phyloP scores from a whole-genome alignment of 768 basidiomycete genomes.

The Amanita subjunquillea region DNA sequence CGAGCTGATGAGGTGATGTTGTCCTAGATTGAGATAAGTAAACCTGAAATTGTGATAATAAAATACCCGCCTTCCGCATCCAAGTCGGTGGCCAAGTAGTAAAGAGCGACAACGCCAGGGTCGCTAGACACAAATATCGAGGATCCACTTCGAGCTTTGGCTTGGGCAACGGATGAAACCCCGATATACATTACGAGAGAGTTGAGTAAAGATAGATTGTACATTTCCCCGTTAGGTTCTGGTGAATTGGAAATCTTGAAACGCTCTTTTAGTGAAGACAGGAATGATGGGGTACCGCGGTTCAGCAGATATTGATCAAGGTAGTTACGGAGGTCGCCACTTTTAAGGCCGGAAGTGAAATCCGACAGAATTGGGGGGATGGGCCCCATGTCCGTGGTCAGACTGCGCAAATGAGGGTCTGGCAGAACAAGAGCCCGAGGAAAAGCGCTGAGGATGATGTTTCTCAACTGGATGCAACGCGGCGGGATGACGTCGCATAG shows the following conservation, averaged over 20 bases:
- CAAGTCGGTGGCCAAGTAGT: constrained; percentile 73
- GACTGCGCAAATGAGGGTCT: constrained; percentile 75
- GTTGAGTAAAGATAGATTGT: constrained; percentile 87
- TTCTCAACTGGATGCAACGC: constrained; percentile 91
- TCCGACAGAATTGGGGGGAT: constrained; percentile 90
- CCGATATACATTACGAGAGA: constrained; percentile 94
- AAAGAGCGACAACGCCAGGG: constrained; percentile 76
- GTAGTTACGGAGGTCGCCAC: constrained; percentile 64
- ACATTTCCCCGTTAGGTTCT: constrained; percentile 45
- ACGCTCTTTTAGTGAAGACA: constrained; percentile 70
- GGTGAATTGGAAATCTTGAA: constrained; percentile 41
- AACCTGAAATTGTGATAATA: not conserved
- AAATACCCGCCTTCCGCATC: constrained; percentile 76
- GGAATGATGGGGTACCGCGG: constrained; percentile 62
- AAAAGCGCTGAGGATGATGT: constrained; percentile 94
- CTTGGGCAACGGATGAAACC: constrained; percentile 84
- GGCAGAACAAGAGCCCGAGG: constrained; percentile 74
- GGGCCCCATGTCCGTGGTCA: constrained; percentile 82
- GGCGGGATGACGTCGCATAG: constrained; percentile 90
- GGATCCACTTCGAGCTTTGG: constrained; percentile 75
- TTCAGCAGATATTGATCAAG: constrained; percentile 82
- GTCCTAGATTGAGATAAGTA: constrained; percentile 40
- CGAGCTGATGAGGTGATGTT: constrained; percentile 91
- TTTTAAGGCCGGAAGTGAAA: constrained; percentile 75
- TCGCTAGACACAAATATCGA: constrained; percentile 74